Base-by-base conservation (phyloP, 306 rosid species). In the Chamaecrista fasciculata region DNA sequence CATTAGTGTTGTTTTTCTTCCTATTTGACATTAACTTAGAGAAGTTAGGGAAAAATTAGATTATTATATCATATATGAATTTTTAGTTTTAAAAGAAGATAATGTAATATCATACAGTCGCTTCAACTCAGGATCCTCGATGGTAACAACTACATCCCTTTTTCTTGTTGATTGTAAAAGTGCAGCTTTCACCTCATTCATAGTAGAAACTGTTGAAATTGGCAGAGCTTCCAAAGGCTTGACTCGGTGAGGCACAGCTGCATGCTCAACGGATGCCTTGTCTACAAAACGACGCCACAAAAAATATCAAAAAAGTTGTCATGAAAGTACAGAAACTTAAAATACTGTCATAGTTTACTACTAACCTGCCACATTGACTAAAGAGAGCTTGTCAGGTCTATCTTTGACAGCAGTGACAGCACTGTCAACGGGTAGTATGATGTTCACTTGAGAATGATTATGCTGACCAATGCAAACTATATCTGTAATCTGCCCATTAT, bases 401-500 rank as follows among this genome's bases (percentile, higher is more conserved):
- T 78, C 86, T 64, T 84, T 79, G 62, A 52, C 77, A 62, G 61
- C n/a, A 18, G 87, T 75, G 62, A 73, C 72, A 69, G 70, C 73
- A 74, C 56, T 57, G 60, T 86, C 88, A 77, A 85, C 82, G 15
- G 96, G 67, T 52, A 43, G 73, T 18, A 77, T 76, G 70, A 67
- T 59, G 68, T 62, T 84, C 34, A 71, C 58, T 77, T 83, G 93
- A 72, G 88, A 84, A 81, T 93, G 98, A 77, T 77, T 86, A 66
- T 93, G 98, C 72, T 83, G 86, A 60, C 96, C 96, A 24, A 90
- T 83, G 89, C 80, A 81, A 62, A 81, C 63, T 47, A 82, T 86
- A 79, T 86, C 96, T 53, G 81, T 80, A 43, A 87, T 48, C 39
- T 80, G 81, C 69, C 96, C 91, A 60, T 78, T 68, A 51, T 79